These are phyloP conservation scores for Colletotrichum ledebouriae DNA, from an alignment of 2,329 filamentous ascomycete species.

Conservation along the genomic window DNA sequence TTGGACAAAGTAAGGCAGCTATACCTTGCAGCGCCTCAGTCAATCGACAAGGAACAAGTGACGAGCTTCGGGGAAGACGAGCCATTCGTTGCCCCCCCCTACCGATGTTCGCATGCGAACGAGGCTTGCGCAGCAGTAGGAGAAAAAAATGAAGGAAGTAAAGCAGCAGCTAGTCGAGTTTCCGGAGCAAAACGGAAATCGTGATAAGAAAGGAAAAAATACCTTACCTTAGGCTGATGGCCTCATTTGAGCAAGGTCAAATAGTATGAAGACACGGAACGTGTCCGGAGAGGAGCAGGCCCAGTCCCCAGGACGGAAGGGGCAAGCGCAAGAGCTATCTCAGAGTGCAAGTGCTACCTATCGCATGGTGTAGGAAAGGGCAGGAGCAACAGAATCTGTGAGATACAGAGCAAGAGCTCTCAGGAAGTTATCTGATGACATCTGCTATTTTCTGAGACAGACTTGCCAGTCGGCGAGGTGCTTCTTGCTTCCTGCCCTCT, in stretches of 20 bases:
- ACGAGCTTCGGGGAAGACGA: constrained; percentile 20
- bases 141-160: not conserved
- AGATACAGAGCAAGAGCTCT: constrained; percentile 1
- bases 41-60: constrained; percentile 23
- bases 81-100: constrained; percentile 11
- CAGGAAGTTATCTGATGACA: not conserved
- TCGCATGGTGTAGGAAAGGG: not conserved
- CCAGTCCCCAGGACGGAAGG: not conserved
- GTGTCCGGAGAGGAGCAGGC: constrained; percentile 13
- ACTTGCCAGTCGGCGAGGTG: not conserved
- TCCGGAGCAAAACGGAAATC: not conserved
- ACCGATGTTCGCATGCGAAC: not conserved
- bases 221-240: not conserved
- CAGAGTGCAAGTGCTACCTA: constrained; percentile 13
- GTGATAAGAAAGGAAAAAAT: constrained; percentile 11
- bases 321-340: constrained; percentile 11
- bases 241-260: constrained; percentile 9
- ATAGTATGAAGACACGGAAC: not conserved
- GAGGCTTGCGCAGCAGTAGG: constrained; percentile 4
- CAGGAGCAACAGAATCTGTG: not conserved
- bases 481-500: no score
- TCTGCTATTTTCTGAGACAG: constrained; percentile 1
- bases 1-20: constrained; percentile 27
- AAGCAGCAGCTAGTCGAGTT: not conserved
- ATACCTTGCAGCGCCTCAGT: constrained; percentile 25